These are phyloP conservation scores for Syzygium syzygioides DNA, from an alignment of 441 rosid species.

Conservation along the genomic window DNA sequence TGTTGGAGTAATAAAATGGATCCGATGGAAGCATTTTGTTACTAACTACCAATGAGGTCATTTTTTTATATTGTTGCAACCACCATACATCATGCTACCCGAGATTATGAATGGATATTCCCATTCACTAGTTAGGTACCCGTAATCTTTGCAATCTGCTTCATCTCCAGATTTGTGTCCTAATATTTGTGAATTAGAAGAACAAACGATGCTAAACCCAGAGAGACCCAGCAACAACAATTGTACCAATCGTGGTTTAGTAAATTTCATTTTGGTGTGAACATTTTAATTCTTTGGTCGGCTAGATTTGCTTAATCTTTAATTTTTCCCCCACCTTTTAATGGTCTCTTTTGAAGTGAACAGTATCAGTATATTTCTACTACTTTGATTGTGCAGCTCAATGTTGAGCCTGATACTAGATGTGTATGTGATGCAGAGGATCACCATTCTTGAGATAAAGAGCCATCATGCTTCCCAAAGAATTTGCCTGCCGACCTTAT, in stretches of 20 bases:
- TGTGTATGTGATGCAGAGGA: constrained; percentile 35
- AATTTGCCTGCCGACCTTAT: constrained; percentile 62
- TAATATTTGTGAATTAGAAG: too few species aligned
- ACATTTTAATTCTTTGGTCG: background rate
- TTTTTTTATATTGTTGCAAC: too few species aligned
- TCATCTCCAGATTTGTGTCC: too few species aligned
- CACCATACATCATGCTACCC: too few species aligned
- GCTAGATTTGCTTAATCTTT: background rate
- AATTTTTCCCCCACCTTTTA: background rate
- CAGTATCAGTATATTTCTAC: background rate
- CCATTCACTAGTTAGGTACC: too few species aligned
- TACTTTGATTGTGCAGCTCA: background rate
- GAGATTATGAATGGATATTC: too few species aligned
- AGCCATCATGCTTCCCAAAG: constrained; percentile 55
- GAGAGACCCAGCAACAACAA: too few species aligned
- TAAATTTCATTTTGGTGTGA: background rate
- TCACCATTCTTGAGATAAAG: constrained; percentile 53
- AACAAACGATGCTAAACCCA: too few species aligned
- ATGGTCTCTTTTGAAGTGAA: background rate
- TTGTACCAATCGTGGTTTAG: background rate
- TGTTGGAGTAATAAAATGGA: too few species aligned
- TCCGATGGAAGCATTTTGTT: too few species aligned
- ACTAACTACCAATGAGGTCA: too few species aligned
- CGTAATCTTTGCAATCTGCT: too few species aligned
- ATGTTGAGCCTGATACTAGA: background rate